Evolutionary conservation across 345 rosid genomes (phyloP), one percentile per base, ranked within the genome.

Genomic region (Rhizophora apiculata): DNA sequence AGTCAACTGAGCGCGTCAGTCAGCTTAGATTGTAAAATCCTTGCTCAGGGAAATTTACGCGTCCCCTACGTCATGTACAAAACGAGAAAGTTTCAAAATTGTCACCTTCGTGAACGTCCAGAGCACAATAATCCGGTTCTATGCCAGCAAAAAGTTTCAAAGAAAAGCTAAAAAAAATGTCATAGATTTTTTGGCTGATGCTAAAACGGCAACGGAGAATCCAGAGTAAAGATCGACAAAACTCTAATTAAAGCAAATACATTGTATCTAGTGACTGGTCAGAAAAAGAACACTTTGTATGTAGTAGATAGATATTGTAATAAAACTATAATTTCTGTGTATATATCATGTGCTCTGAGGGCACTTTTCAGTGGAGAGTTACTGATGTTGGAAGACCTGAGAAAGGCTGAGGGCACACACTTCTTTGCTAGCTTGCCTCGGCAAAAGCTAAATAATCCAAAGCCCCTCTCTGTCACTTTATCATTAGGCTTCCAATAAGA

Each of bases 81-180:
- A 21, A 54, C 59, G 6, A 13, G 27, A 2, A n/a, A 54, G 21
- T 55, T 55, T 55, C 4, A 55, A 21, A n/a, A 20, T 53, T 22
- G 49, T 53, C 21, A n/a, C n/a, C 6, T 20, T n/a, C 57, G 11
- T 6, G 26, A 53, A 53, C 20, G 26, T 51, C 21, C 27, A 55
- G 8, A 55, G 29, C 11, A 10, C 6, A 27, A 21, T 56, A 15
- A 24, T 16, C 18, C 15, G 30, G 5, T 56, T 8, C 60, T 4
- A 8, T 2, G 22, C 4, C 26, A 56, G 16, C 16, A 27, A 49
- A 67, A 46, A 58, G 39, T 20, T 52, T 21, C 21, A 36, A 32
- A 37, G 31, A 76, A 71, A 68, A 63, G 75, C 57, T 76, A 76
- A 51, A 29, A 29, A 67, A 68, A 36, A 21, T 54, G 63, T 19